Evolutionary conservation across 352 stramenopile species (phyloP).

Genomic region (Phytophthora agathidicida): DNA sequence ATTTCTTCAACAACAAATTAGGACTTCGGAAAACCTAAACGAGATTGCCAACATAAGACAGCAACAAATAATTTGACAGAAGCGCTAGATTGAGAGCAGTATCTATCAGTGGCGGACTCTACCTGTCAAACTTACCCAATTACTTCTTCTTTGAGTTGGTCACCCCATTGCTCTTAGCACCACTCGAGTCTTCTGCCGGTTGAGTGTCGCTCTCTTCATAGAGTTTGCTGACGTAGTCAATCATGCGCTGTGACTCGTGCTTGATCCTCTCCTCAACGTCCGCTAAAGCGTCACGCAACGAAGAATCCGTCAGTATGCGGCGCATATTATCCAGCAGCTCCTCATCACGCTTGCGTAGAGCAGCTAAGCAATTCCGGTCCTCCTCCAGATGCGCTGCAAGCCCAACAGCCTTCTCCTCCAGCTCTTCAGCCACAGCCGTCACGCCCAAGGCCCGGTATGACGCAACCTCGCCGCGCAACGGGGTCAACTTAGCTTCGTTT

Average conservation of each 20-base stretch:
- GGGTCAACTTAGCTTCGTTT: conserved; percentile 42
- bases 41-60: too few species aligned
- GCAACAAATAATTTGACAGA: conserved; percentile 11
- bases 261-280: conserved; percentile 47
- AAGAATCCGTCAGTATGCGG: conserved; percentile 30
- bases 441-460: conserved; percentile 65
- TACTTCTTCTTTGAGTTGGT: conserved; percentile 33
- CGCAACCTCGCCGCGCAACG: conserved; percentile 48
- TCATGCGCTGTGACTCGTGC: conserved; percentile 63
- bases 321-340: conserved; percentile 48
- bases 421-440: conserved; percentile 52
- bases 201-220: conserved; percentile 35
- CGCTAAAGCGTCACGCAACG: conserved; percentile 19
- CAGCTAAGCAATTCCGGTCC: conserved; percentile 50
- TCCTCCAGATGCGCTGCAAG: conserved; percentile 56
- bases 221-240: conserved; percentile 67
- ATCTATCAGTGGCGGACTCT: not conserved
- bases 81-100: conserved; percentile 5
- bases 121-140: not conserved
- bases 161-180: conserved; percentile 13
- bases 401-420: conserved; percentile 46
- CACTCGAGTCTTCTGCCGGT: not conserved
- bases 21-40: not conserved
- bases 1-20: too few species aligned
- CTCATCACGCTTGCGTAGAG: conserved; percentile 56